A percentile compares a stretch with the other conserved stretches of the same genome.
Evolutionary conservation across 2,329 filamentous ascomycete species (phyloP).

Genomic region (Phyllosticta citriasiana): DNA sequence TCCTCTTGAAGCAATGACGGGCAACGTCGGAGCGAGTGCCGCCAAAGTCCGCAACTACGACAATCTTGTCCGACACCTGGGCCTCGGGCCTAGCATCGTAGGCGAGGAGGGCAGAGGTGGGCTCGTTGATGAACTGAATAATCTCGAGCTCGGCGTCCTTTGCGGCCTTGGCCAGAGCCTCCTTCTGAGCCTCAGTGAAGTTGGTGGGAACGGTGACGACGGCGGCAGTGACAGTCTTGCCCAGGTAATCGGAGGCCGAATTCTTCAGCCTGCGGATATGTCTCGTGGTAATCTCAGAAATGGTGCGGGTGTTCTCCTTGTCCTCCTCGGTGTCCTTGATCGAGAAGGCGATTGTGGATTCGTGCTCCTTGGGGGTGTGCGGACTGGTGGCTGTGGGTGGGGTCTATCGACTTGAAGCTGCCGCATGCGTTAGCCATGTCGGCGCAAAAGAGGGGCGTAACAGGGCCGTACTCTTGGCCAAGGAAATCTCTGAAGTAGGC

Average conservation of each 20-base stretch:
- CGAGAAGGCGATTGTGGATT: constrained; percentile 66
- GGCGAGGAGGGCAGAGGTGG: constrained; percentile 76
- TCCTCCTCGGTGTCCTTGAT: constrained; percentile 60
- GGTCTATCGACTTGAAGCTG: constrained; percentile 89
- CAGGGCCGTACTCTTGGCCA: constrained; percentile 67
- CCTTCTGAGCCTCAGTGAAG: constrained; percentile 78
- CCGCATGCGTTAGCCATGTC: constrained; percentile 16
- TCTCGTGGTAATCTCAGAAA: constrained; percentile 74
- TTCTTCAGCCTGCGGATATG: constrained; percentile 72
- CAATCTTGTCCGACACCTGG: constrained; percentile 69
- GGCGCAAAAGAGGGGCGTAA: neutral
- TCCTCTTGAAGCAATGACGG: constrained; percentile 75
- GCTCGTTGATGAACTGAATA: constrained; percentile 86
- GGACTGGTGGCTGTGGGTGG: constrained; percentile 85
- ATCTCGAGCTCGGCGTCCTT: constrained; percentile 76
- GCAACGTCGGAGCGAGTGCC: constrained; percentile 87
- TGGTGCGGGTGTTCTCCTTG: constrained; percentile 55
- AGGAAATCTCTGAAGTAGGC: constrained; percentile 94
- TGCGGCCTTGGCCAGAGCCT: constrained; percentile 67
- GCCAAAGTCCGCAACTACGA: constrained; percentile 87
- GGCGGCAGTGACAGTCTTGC: constrained; percentile 87
- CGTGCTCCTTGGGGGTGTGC: constrained; percentile 76
- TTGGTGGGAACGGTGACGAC: constrained; percentile 92
- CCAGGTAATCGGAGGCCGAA: constrained; percentile 84
- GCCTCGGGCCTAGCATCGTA: constrained; percentile 80